Conservation (phyloP, 2,329 filamentous ascomycete genomes). For the Aureobasidium sp. region DNA sequence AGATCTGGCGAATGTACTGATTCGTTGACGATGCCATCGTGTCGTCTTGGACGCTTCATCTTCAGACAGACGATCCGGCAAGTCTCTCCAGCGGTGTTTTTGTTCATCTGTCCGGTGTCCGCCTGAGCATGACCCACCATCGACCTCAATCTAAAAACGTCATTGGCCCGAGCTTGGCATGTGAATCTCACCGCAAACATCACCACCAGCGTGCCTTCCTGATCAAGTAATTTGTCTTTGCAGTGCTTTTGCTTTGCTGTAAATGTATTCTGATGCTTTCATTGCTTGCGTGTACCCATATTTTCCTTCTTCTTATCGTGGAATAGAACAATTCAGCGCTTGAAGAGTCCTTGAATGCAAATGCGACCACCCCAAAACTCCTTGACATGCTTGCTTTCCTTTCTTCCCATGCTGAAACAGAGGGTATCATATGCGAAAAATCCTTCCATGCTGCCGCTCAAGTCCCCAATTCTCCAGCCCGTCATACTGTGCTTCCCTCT, state of each 20-base stretch:
- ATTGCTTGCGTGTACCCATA: background rate
- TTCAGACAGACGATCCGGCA: background rate
- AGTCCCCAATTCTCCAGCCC: background rate
- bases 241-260: background rate
- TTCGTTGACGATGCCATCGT: conserved; percentile 22
- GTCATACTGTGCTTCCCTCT: background rate
- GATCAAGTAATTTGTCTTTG: background rate
- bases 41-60: background rate
- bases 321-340: conserved; percentile 3
- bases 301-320: background rate
- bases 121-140: conserved; percentile 5
- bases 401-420: background rate
- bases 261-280: background rate
- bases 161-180: conserved; percentile 1
- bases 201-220: background rate
- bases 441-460: background rate
- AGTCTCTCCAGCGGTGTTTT: background rate
- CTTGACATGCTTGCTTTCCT: background rate
- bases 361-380: conserved; percentile 8
- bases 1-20: conserved; percentile 36
- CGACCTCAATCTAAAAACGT: background rate
- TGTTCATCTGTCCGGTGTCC: conserved; percentile 4
- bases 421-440: background rate
- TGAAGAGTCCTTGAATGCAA: conserved; percentile 2
- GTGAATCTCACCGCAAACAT: background rate